Evolutionary conservation across 139 green algal genomes (phyloP).

Genomic region (Picochlorum sp.): DNA sequence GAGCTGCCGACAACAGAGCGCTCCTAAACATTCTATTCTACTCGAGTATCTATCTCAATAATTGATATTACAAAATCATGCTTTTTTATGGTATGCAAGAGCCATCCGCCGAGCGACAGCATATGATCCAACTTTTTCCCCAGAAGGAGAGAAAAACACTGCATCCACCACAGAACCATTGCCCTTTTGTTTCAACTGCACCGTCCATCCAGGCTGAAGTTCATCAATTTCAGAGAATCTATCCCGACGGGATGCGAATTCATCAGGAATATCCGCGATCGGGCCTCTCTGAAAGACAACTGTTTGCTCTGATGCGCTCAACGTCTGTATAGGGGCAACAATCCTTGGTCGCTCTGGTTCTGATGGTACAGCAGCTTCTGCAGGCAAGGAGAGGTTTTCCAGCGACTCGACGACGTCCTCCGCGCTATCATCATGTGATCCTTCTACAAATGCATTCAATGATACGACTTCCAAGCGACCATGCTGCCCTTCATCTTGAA

Average conservation of each 20-base stretch:
- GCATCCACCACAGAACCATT: slow-evolving; percentile 63
- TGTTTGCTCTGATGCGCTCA: slow-evolving; percentile 1
- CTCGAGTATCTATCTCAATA: background rate
- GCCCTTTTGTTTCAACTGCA: slow-evolving; percentile 55
- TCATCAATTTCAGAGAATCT: slow-evolving; percentile 79
- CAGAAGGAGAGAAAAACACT: slow-evolving; percentile 68
- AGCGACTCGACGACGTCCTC: background rate
- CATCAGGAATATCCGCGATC: slow-evolving; percentile 62
- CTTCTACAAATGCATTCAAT: slow-evolving; percentile 46
- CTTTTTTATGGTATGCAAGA: slow-evolving; percentile 45
- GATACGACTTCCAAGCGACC: slow-evolving; percentile 80
- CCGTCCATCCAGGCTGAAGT: slow-evolving; percentile 70
- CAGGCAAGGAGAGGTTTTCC: background rate
- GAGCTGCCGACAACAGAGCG: too few relatives aligned
- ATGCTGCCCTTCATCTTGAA: slow-evolving; percentile 38
- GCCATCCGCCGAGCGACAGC: slow-evolving; percentile 55
- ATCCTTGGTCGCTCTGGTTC: too few relatives aligned
- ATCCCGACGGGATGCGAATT: slow-evolving; percentile 56
- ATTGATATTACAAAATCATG: background rate
- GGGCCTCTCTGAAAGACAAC: slow-evolving; percentile 26
- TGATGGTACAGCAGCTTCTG: too few relatives aligned
- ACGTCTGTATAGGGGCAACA: too few relatives aligned
- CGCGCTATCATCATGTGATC: slow-evolving; percentile 3
- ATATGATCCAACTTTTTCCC: slow-evolving; percentile 55
- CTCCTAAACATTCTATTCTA: too few relatives aligned